phyloP scores from a whole-genome alignment of 2,329 filamentous ascomycete genomes.

The Aspergillus ochraceus region DNA sequence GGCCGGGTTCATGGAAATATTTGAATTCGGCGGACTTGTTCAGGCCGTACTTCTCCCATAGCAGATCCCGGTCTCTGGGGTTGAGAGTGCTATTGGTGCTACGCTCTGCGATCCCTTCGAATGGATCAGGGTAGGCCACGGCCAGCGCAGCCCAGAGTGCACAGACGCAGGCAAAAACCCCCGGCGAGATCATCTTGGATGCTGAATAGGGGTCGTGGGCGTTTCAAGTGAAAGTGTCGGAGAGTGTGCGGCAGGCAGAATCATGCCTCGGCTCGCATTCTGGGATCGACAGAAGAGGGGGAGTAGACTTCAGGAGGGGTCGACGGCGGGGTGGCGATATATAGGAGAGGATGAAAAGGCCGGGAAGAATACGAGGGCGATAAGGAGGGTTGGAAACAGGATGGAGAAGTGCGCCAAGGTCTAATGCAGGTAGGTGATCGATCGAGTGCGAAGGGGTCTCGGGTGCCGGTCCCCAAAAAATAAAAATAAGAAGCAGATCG shows the following conservation, averaged over 20 bases:
- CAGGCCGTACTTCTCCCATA: constrained; percentile 28
- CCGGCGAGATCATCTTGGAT: constrained; percentile 23
- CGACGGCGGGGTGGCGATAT: background rate
- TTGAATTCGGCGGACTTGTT: constrained; percentile 47
- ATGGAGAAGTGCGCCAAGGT: background rate
- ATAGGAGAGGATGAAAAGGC: background rate
- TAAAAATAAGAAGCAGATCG: background rate
- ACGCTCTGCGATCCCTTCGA: constrained; percentile 4
- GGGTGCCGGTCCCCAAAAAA: background rate
- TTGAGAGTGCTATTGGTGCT: constrained; percentile 13
- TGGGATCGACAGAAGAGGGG: constrained; percentile 4
- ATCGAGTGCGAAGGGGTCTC: background rate
- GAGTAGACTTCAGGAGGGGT: background rate
- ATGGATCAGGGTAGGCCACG: constrained; percentile 16
- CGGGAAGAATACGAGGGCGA: background rate
- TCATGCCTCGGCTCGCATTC: constrained; percentile 19
- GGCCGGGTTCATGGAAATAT: constrained; percentile 67
- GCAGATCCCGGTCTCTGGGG: constrained; percentile 10
- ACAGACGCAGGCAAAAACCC: constrained; percentile 18
- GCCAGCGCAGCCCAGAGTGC: constrained; percentile 20
- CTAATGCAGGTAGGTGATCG: background rate
- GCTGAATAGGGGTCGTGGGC: background rate
- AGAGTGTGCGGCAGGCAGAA: background rate
- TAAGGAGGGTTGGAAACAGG: background rate
- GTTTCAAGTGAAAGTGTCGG: background rate